phyloP scores from a whole-genome alignment of 1,284 basidiomycete species.

The Ganoderma lucidum region DNA sequence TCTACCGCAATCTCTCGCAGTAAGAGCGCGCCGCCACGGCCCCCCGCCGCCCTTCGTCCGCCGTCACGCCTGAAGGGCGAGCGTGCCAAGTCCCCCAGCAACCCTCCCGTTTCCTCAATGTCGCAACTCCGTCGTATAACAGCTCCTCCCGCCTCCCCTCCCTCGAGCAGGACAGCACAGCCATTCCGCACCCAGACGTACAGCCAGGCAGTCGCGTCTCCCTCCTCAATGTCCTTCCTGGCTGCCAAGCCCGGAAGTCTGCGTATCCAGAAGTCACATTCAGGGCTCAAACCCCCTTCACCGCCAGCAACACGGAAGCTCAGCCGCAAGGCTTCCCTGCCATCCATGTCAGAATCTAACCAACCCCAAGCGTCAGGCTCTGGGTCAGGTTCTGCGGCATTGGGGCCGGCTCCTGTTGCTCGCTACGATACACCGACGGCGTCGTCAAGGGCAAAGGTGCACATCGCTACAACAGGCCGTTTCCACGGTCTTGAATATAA shows the following conservation, averaged over 20 bases:
- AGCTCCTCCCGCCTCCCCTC: conserved; percentile 61
- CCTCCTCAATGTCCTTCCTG: conserved; percentile 62
- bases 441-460: conserved; percentile 77
- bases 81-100: conserved; percentile 73
- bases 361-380: conserved; percentile 65
- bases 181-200: conserved; percentile 64
- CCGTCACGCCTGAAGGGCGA: conserved; percentile 67
- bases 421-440: conserved; percentile 81
- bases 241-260: conserved; percentile 73
- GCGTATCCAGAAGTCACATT: conserved; percentile 82
- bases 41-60: conserved; percentile 55
- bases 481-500: conserved; percentile 65
- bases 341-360: conserved; percentile 70
- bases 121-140: conserved; percentile 69
- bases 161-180: conserved; percentile 56
- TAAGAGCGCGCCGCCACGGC: conserved; percentile 64
- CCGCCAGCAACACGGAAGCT: conserved; percentile 69
- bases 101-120: conserved; percentile 69
- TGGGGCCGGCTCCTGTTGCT: conserved; percentile 46
- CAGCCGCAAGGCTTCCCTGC: conserved; percentile 77
- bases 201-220: conserved; percentile 60
- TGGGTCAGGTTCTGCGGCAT: conserved; percentile 46
- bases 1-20: conserved; percentile 43
- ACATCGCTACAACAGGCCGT: conserved; percentile 66
- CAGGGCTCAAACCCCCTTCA: conserved; percentile 75